Percentiles rank a stretch among this genome's conserved stretches.
phyloP scores from a whole-genome alignment of 2,329 filamentous ascomycete species.

The Fusarium nelsonii region DNA sequence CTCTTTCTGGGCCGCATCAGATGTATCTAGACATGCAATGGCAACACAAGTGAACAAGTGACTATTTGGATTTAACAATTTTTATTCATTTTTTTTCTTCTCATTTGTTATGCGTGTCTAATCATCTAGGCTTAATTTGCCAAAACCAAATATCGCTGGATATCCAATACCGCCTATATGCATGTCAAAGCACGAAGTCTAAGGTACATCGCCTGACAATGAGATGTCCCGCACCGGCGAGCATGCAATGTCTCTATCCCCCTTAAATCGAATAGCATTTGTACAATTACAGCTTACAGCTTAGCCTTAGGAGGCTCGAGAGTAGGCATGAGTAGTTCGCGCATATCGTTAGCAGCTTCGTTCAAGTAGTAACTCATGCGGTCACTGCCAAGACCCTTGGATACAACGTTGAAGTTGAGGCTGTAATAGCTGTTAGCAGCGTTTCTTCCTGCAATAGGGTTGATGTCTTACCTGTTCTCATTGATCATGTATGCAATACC shows the following conservation, averaged over 20 bases:
- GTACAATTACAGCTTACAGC: conserved; percentile 79
- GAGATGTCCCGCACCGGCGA: not conserved
- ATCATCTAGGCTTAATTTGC: conserved; percentile 10
- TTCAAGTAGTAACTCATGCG: conserved; percentile 97
- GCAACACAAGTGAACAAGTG: conserved; percentile 14
- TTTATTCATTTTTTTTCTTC: conserved; percentile 16
- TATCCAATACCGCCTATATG: conserved; percentile 9
- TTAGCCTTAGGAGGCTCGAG: conserved; percentile 87
- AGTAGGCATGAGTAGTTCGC: conserved; percentile 85
- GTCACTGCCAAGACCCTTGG: conserved; percentile 89
- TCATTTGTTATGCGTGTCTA: conserved; percentile 4
- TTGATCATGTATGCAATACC: conserved; percentile 99
- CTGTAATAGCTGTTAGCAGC: conserved; percentile 60
- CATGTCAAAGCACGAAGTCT: conserved; percentile 19
- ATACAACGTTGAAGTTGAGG: conserved; percentile 98
- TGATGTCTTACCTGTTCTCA: conserved; percentile 79
- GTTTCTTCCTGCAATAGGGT: not conserved
- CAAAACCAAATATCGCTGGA: conserved; percentile 9
- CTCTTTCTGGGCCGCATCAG: conserved; percentile 9
- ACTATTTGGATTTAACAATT: conserved; percentile 14
- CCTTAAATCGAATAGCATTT: not conserved
- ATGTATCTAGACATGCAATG: conserved; percentile 29
- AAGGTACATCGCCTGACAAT: conserved; percentile 20
- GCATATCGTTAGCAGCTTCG: conserved; percentile 90
- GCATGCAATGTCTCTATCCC: not conserved